These are phyloP conservation scores for Hyaloscypha hepaticicola DNA, from an alignment of 495 filamentous ascomycete genomes.

Conservation along the genomic window DNA sequence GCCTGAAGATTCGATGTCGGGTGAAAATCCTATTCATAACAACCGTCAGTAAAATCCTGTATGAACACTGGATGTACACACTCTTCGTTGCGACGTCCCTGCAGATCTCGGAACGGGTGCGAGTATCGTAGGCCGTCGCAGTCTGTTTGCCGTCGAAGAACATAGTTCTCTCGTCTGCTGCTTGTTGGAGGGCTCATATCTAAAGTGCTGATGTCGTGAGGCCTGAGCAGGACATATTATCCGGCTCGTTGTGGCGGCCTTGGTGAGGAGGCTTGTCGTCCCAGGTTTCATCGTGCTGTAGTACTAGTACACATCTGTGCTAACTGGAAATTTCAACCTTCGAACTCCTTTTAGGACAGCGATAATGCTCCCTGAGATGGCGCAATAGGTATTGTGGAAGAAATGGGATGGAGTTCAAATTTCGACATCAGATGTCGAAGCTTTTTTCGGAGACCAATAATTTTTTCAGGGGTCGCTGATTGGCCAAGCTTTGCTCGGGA, in stretches of 20 bases:
- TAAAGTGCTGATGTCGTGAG: conserved; percentile 44
- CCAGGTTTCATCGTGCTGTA: conserved; percentile 41
- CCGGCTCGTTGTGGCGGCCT: conserved; percentile 50
- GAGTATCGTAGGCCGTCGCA: conserved; percentile 4
- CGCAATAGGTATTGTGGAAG: background rate
- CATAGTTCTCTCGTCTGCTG: conserved; percentile 34
- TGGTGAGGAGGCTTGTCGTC: conserved; percentile 46
- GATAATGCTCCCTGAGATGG: background rate
- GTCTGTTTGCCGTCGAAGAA: conserved; percentile 9
- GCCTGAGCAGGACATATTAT: conserved; percentile 48
- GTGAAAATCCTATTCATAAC: conserved; percentile 66
- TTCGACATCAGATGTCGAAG: conserved; percentile 1
- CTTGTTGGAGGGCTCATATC: conserved; percentile 35
- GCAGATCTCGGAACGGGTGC: background rate
- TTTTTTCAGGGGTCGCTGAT: background rate
- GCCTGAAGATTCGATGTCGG: conserved; percentile 56
- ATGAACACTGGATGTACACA: background rate
- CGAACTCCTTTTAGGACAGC: background rate
- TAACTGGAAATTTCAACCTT: background rate
- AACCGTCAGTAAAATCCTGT: background rate
- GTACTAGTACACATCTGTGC: conserved; percentile 15
- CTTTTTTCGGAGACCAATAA: background rate
- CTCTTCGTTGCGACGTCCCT: conserved; percentile 18
- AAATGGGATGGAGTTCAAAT: background rate
- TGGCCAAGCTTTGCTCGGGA: background rate